Evolutionary conservation across 2,329 filamentous ascomycete species (phyloP), one percentile per base, ranked within the genome.

Genomic region (Fusarium concolor): DNA sequence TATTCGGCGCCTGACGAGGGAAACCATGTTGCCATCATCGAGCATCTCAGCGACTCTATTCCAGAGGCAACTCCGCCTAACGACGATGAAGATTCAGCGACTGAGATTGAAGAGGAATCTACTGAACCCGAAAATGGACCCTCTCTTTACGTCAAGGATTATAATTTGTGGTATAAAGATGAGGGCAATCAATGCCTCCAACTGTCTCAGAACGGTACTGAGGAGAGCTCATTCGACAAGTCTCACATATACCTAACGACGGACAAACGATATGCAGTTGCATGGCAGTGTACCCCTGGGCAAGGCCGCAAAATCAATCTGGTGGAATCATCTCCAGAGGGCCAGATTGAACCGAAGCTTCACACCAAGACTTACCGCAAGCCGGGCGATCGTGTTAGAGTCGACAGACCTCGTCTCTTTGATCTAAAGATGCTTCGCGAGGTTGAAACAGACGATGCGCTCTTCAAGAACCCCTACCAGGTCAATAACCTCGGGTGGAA

Each of bases 271-370:
- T 58, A 65, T 29, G 67, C 37, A 6, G 44, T 73, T 17, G 73
- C 56, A 12, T 76, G 70, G 65, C 75, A 76, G 33, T 75, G 72
- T 24, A 62, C 46, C 7, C 57, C 70, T 3, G 31, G 46, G 38
- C 58, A 73, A 45, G 59, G 70, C 1, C 70, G 62, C 41, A 51
- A 50, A 5, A 50, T 72, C 22, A 46, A 59, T 17, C 28, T 75
- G 2, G 49, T 76, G 20, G 73, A 76, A 37, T 75, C 74, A 11
- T 67, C 61, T 6, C 75, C 75, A 5, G 47, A 64, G 4, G 75
- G 76, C 33, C 75, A 73, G 38, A 42, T 76, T 29, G 59, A 74
- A 51, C 75, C 75, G 5, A 75, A 76, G 20, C 41, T 75, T 1
- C 67, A 62, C 10, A 56, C 29, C 1, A 47, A 69, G 4, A 54